phyloP scores from a whole-genome alignment of 164 flowering plant species.

The Cinnamomum micranthum region DNA sequence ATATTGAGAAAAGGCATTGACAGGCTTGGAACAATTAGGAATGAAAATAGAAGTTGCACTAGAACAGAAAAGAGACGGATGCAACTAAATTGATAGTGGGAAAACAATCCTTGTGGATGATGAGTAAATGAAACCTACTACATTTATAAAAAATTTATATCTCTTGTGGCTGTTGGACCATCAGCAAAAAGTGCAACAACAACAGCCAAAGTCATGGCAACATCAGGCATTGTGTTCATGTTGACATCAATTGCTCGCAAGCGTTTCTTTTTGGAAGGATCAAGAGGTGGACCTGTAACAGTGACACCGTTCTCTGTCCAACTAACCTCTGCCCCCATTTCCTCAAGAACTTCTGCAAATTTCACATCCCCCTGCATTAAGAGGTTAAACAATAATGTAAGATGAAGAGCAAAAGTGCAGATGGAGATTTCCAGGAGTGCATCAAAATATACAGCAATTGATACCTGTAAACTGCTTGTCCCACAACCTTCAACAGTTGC shows the following conservation, averaged over 20 bases:
- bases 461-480: conserved; percentile 96
- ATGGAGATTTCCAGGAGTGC: neutral
- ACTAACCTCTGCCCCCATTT: conserved; percentile 91
- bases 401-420: conserved; percentile 1
- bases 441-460: neutral
- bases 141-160: conserved; percentile 43
- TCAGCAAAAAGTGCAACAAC: conserved; percentile 96
- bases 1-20: neutral
- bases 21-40: neutral
- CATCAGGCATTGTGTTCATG: conserved; percentile 99
- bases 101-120: too few species aligned
- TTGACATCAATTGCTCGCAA: conserved; percentile 85
- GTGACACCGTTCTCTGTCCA: conserved; percentile 97
- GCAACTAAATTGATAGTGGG: too few species aligned
- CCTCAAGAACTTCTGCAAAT: conserved; percentile 96
- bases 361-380: conserved; percentile 83
- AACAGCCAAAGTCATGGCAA: conserved; percentile 99
- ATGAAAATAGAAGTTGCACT: too few species aligned
- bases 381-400: neutral
- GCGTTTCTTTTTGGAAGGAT: conserved; percentile 52
- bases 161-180: conserved; percentile 96
- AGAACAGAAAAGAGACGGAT: too few species aligned
- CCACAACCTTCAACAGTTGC: conserved; percentile 98
- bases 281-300: conserved; percentile 80
- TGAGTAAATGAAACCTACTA: neutral